Base-by-base conservation (phyloP, 164 flowering plant species). In the Chimonanthus praecox region DNA sequence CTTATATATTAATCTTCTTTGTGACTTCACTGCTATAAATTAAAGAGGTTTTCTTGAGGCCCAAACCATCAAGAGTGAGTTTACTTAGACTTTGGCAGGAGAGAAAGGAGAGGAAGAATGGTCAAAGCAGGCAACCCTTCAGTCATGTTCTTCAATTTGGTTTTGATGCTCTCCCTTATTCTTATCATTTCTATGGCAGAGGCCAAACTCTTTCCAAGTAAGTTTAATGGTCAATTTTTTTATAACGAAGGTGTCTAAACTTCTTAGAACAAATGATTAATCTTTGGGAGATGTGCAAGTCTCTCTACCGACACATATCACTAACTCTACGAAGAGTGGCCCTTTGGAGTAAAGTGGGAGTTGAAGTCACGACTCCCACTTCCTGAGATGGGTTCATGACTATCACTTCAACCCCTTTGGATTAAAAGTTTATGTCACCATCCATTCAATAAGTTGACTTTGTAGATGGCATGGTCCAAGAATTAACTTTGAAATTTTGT, bases 81-180 rank as follows among this genome's bases (percentile, higher is more conserved):
- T 20, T 9, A 6, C 7, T 33, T 62, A 62, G n/a, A 3, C 1
- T 62, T 6, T 5, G 7, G 21, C 6, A 4, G 20, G 65, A 62
- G 65, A 62, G 21, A 9, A 33, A 20, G 21, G 21, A 7, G 47
- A 65, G 11, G 9, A 15, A 65, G 65, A 9, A 71, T 71, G 64
- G 72, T 65, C n/a, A 60, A 15, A 9, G 49, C 72, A 33, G 15
- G 45, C 64, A 33, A 71, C 72, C 44, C 43, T 7, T 33, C 49
- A 43, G 64, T 58, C 64, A 43, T 71, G 72, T 6, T 71, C 20
- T 58, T 58, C 64, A 54, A 71, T 58, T 7, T 70, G 72, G 64
- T 58, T 71, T 45, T 71, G 64, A 21, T 71, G 72, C 48, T 71
- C 72, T 71, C 72, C 58, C 64, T 71, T 71, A 64, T 71, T 71